A percentile compares a stretch with the other conserved stretches of the same genome.
Evolutionary conservation across 495 filamentous ascomycete genomes (phyloP).

Genomic region (Margaritispora aquatica): DNA sequence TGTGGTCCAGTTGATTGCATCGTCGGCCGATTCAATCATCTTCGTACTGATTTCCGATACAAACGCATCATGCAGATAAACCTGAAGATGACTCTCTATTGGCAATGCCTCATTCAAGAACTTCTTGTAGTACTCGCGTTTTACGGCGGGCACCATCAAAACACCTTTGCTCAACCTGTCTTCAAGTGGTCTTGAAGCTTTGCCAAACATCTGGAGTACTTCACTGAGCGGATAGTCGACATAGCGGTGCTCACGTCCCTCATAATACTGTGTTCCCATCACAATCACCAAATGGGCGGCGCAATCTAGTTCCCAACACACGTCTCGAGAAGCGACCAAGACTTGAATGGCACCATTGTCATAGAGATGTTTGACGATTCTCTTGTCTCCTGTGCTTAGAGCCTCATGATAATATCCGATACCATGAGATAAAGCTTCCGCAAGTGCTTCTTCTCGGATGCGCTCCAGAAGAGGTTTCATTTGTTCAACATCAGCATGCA

Average conservation of each 20-base stretch:
- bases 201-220: slow-evolving; percentile 99
- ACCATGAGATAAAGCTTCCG: slow-evolving; percentile 88
- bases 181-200: slow-evolving; percentile 68
- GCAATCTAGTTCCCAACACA: slow-evolving; percentile 90
- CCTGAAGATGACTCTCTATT: slow-evolving; percentile 88
- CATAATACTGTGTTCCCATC: slow-evolving; percentile 99
- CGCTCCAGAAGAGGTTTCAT: slow-evolving; percentile 74
- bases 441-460: slow-evolving; percentile 79
- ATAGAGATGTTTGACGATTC: slow-evolving; percentile 88
- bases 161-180: slow-evolving; percentile 85
- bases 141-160: slow-evolving; percentile 88
- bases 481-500: slow-evolving; percentile 73
- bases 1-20: slow-evolving; percentile 96
- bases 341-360: slow-evolving; percentile 89
- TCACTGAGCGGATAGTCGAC: slow-evolving; percentile 95
- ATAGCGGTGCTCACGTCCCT: slow-evolving; percentile 94
- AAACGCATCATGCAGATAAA: slow-evolving; percentile 90
- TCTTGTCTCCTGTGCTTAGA: slow-evolving; percentile 78
- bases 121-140: slow-evolving; percentile 97
- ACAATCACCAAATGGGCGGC: slow-evolving; percentile 87
- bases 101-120: slow-evolving; percentile 96
- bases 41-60: slow-evolving; percentile 93
- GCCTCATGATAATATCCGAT: slow-evolving; percentile 98
- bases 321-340: slow-evolving; percentile 86
- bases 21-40: slow-evolving; percentile 89